A percentile compares a stretch with the other conserved stretches of the same genome.
phyloP scores from a whole-genome alignment of 768 basidiomycete species.

The Goffeauzyma gilvescens region DNA sequence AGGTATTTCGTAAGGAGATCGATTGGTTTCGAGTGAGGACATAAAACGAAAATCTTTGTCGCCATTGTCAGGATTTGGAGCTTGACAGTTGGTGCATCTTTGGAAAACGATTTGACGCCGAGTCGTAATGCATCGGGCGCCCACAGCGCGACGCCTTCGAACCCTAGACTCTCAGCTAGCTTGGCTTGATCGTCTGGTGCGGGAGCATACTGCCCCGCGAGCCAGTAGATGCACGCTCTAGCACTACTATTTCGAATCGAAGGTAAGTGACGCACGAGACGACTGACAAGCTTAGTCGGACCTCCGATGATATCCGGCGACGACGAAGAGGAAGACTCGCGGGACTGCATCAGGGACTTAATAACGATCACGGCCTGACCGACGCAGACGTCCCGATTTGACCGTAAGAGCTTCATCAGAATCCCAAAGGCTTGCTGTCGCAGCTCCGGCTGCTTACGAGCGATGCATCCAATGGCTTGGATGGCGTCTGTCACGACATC shows the following conservation, averaged over 20 bases:
- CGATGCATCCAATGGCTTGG: conserved; percentile 57
- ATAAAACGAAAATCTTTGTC: conserved; percentile 57
- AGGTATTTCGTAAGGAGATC: conserved; percentile 40
- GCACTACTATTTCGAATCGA: conserved; percentile 63
- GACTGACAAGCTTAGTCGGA: conserved; percentile 50
- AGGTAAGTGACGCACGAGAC: conserved; percentile 57
- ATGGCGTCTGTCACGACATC: conserved; percentile 53
- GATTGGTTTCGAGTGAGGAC: conserved; percentile 34
- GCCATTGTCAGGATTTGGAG: conserved; percentile 70
- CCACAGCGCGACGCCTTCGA: conserved; percentile 50
- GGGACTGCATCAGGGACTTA: conserved; percentile 61
- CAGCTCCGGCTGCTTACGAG: conserved; percentile 48
- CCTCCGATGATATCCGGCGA: conserved; percentile 18
- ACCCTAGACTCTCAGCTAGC: conserved; percentile 5
- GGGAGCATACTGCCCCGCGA: conserved; percentile 71
- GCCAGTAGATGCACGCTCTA: conserved; percentile 73
- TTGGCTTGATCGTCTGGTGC: conserved; percentile 24
- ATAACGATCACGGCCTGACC: conserved; percentile 66
- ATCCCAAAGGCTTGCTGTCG: conserved; percentile 53
- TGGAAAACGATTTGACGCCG: conserved; percentile 48
- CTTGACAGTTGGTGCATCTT: conserved; percentile 57
- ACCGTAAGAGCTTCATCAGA: conserved; percentile 54
- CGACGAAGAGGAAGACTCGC: too few species aligned
- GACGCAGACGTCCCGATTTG: conserved; percentile 47
- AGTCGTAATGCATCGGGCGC: conserved; percentile 79